A percentile compares a stretch with the other conserved stretches of the same genome.
phyloP scores from a whole-genome alignment of 768 basidiomycete species.

The Scleroderma citrinum region DNA sequence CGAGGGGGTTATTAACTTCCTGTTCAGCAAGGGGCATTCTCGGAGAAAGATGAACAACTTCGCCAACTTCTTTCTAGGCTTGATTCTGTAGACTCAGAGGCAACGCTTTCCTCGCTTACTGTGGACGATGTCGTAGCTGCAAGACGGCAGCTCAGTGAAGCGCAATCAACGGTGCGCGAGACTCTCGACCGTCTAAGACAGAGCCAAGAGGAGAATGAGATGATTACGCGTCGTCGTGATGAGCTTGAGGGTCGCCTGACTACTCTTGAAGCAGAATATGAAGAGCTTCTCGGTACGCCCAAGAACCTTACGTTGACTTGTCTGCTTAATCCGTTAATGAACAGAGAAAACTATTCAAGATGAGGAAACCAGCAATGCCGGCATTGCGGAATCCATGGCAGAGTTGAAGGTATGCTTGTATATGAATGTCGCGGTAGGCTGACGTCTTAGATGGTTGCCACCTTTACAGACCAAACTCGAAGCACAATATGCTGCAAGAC shows the following conservation, averaged over 20 bases:
- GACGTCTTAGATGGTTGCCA: conserved; percentile 1
- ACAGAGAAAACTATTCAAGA: conserved; percentile 89
- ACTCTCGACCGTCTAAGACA: conserved; percentile 85
- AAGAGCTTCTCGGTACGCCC: conserved; percentile 84
- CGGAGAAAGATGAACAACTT: conserved; percentile 92
- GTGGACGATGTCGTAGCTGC: conserved; percentile 77
- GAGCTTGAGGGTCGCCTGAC: conserved; percentile 82
- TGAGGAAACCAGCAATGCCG: conserved; percentile 80
- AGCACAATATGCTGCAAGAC: conserved; percentile 86
- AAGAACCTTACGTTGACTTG: not conserved
- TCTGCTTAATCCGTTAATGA: conserved; percentile 7
- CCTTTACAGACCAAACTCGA: conserved; percentile 79
- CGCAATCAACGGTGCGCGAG: conserved; percentile 80
- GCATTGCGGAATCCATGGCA: conserved; percentile 76
- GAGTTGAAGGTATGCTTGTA: conserved; percentile 72
- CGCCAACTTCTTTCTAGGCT: conserved; percentile 79
- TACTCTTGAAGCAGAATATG: conserved; percentile 87
- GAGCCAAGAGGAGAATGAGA: conserved; percentile 89
- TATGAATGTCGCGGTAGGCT: not conserved
- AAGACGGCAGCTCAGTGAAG: conserved; percentile 83
- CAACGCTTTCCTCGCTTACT: conserved; percentile 50
- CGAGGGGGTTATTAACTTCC: conserved; percentile 5
- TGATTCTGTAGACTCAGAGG: conserved; percentile 68
- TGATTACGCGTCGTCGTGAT: conserved; percentile 72
- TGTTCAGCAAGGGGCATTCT: conserved; percentile 80